Evolutionary conservation across 768 basidiomycete species (phyloP).

Genomic region (Kwoniella shandongensis): DNA sequence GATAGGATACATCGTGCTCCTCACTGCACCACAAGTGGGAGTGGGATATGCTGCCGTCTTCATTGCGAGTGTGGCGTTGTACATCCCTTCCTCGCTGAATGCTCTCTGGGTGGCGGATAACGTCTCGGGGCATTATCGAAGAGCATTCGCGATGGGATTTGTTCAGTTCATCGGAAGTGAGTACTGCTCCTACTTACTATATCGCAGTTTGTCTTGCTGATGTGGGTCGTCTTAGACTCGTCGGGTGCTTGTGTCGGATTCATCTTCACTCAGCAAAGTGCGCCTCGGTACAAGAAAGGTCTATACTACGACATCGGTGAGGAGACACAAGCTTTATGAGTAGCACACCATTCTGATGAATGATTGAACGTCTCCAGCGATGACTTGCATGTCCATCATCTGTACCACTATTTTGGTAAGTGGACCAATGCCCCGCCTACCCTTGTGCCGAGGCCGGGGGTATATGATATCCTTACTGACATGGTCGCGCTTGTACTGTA

Average conservation of each 20-base stretch:
- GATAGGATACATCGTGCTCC: conserved; percentile 20
- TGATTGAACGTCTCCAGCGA: background rate
- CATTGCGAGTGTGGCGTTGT: conserved; percentile 14
- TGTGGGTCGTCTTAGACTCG: conserved; percentile 3
- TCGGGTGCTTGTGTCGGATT: conserved; percentile 25
- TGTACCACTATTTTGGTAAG: conserved; percentile 3
- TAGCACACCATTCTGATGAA: too few relatives aligned
- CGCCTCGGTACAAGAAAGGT: conserved; percentile 19
- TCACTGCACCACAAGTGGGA: conserved; percentile 6
- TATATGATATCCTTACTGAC: too few relatives aligned
- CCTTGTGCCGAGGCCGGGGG: too few relatives aligned
- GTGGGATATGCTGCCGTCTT: conserved; percentile 16
- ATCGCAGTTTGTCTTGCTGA: background rate
- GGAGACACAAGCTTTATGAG: too few relatives aligned
- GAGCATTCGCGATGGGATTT: conserved; percentile 17
- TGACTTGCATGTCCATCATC: conserved; percentile 12
- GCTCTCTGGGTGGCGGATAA: conserved; percentile 18
- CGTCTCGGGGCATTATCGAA: conserved; percentile 17
- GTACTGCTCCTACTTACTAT: background rate
- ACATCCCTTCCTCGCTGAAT: conserved; percentile 12
- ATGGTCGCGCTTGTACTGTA: conserved; percentile 4
- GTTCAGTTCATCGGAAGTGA: conserved; percentile 18
- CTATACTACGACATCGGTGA: conserved; percentile 13
- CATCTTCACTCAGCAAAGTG: conserved; percentile 19
- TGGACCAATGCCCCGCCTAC: too few relatives aligned